Percentiles rank a stretch among this genome's conserved stretches.
These are phyloP conservation scores for Phytophthora lateralis DNA, from an alignment of 352 stramenopile species.

Conservation along the genomic window DNA sequence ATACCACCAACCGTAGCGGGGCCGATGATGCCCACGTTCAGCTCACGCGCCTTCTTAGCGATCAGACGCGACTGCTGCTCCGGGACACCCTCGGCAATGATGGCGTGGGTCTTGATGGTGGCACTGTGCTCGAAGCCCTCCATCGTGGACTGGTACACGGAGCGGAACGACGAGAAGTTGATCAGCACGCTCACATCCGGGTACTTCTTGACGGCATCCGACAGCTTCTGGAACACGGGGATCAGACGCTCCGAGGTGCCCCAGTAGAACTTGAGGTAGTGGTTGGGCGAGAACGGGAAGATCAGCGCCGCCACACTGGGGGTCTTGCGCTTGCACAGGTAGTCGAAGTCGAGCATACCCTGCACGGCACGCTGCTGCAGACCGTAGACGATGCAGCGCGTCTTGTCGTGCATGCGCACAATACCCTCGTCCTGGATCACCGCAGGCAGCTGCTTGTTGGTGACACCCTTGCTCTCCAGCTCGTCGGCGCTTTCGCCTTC, in stretches of 20 bases:
- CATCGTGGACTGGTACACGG: conserved; percentile 94
- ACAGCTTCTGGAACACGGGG: conserved; percentile 91
- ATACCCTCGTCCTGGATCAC: conserved; percentile 87
- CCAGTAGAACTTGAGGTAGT: conserved; percentile 98
- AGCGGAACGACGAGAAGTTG: conserved; percentile 98
- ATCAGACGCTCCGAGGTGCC: conserved; percentile 95
- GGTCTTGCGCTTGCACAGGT: conserved; percentile 95
- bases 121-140: conserved; percentile 93
- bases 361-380: conserved; percentile 95
- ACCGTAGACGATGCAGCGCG: conserved; percentile 95
- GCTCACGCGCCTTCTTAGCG: conserved; percentile 92
- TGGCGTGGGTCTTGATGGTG: conserved; percentile 96
- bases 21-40: conserved; percentile 95
- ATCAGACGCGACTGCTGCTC: conserved; percentile 95
- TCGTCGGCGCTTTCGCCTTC: conserved; percentile 31
- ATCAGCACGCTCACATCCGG: conserved; percentile 94
- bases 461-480: conserved; percentile 36
- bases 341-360: conserved; percentile 98
- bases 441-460: conserved; percentile 37
- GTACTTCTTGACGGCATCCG: conserved; percentile 93
- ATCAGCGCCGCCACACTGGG: conserved; percentile 95
- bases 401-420: conserved; percentile 87
- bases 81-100: conserved; percentile 97
- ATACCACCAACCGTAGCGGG: conserved; percentile 97
- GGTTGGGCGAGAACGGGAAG: conserved; percentile 95